Evolutionary conservation across 495 filamentous ascomycete genomes (phyloP), one percentile per base, ranked within the genome.

Genomic region (Lasiosphaeris hirsuta): DNA sequence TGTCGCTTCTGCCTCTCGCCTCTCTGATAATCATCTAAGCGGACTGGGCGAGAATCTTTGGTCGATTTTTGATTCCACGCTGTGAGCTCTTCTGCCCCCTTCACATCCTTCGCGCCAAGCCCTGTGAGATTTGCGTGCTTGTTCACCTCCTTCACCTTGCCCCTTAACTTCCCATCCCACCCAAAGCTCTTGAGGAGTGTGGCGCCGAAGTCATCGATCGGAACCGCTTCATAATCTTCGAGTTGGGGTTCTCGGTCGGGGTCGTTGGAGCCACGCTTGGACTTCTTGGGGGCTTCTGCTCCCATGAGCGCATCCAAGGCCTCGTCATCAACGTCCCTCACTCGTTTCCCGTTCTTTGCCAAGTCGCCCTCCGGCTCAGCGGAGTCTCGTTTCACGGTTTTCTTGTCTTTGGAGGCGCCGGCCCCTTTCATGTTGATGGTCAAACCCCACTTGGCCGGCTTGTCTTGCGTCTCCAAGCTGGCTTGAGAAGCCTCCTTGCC

Each of bases 171-270:
- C 1, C 92, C 93, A 57, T 96, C 90, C 93, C 92, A 97, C 4
- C 94, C 94, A 85, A 96, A 95, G 10, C 90, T 90, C 7, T 90
- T 82, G 23, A 99, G 79, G 49, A 97, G 72, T 2, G 90, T 90
- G 18, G 89, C 86, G 35, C 93, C 94, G 63, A 97, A 99, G 56
- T 96, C 90, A 57, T 97, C 94, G 37, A 97, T 90, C 0, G 95
- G 93, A 10, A 96, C 82, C 4, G 86, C 84, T 30, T 83, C 86
- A 72, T 99, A 99, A 62, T 93, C 90, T 44, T 90, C 90, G 18
- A 94, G 74, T 0, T 82, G 86, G 2, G 91, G 85, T 13, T 84
- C 72, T 18, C 90, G 87, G 0, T 92, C 91, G 0, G 90, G 85
- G n/a, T 81, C 78, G 2, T 80, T 77, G 40, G 92, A 78, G 33